phyloP scores from a whole-genome alignment of 164 flowering plant species.

The Tinospora cordifolia region DNA sequence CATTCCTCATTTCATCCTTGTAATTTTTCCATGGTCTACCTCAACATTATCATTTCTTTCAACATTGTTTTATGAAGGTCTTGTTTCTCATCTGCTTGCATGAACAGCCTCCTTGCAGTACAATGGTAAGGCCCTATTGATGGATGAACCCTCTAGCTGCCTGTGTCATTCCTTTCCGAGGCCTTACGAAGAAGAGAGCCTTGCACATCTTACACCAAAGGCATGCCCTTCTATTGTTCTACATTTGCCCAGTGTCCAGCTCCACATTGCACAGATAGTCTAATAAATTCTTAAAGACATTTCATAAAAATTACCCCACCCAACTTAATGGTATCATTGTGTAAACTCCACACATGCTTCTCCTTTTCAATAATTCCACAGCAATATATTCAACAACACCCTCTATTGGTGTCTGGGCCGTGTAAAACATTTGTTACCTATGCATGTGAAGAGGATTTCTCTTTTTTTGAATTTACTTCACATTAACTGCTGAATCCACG shows the following conservation, averaged over 20 bases:
- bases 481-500: not conserved
- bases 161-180: too few species aligned
- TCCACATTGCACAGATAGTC: not conserved
- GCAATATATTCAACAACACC: not conserved
- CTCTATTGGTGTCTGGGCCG: not conserved
- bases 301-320: not conserved
- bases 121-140: too few species aligned
- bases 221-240: too few species aligned
- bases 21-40: not conserved
- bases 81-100: not conserved
- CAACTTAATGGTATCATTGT: not conserved
- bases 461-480: not conserved
- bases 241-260: not conserved
- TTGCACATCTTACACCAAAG: too few species aligned
- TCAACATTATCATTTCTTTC: not conserved
- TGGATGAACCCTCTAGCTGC: too few species aligned
- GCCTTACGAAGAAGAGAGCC: too few species aligned
- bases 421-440: not conserved
- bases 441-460: not conserved
- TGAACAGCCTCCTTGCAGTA: too few species aligned
- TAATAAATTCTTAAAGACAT: too few species aligned
- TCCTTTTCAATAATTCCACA: not conserved
- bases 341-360: not conserved
- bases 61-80: not conserved
- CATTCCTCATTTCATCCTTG: not conserved